Evolutionary conservation across 768 basidiomycete genomes (phyloP).

Genomic region (Leccinum arenicola): DNA sequence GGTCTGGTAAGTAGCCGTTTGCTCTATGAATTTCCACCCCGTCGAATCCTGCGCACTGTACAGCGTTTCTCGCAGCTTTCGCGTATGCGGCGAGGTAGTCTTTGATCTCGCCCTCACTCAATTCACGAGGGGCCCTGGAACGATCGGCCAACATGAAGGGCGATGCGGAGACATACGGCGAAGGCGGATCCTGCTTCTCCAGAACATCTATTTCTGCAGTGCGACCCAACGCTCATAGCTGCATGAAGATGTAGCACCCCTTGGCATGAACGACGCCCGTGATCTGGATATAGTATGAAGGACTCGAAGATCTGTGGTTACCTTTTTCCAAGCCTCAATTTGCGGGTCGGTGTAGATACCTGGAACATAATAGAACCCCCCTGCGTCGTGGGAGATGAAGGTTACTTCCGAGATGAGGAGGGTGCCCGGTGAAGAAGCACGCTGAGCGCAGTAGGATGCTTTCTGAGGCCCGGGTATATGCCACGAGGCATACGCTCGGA

Average conservation of each 20-base stretch:
- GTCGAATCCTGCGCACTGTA: constrained; percentile 29
- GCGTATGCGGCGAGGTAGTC: constrained; percentile 25
- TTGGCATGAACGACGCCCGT: constrained; percentile 56
- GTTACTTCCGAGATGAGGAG: background rate
- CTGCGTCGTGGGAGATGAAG: background rate
- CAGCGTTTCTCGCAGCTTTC: constrained; percentile 24
- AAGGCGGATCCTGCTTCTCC: constrained; percentile 24
- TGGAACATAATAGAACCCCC: constrained; percentile 6
- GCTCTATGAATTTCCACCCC: constrained; percentile 30
- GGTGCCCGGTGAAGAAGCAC: constrained; percentile 14
- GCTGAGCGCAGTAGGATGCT: too few species aligned
- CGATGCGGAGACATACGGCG: constrained; percentile 35
- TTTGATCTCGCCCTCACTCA: constrained; percentile 31
- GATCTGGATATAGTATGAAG: constrained; percentile 34
- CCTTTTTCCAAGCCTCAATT: constrained; percentile 43
- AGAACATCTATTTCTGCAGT: constrained; percentile 36
- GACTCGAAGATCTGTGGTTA: constrained; percentile 5
- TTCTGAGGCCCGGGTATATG: too few species aligned
- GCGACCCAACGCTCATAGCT: constrained; percentile 15
- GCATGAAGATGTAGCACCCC: constrained; percentile 26
- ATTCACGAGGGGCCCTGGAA: too few species aligned
- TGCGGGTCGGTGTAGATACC: too few species aligned
- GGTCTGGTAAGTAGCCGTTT: too few species aligned
- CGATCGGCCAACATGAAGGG: constrained; percentile 20
- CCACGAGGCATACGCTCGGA: too few species aligned